Evolutionary conservation across 495 filamentous ascomycete genomes (phyloP), one percentile per base, ranked within the genome.

Genomic region (Lindgomyces ingoldianus): DNA sequence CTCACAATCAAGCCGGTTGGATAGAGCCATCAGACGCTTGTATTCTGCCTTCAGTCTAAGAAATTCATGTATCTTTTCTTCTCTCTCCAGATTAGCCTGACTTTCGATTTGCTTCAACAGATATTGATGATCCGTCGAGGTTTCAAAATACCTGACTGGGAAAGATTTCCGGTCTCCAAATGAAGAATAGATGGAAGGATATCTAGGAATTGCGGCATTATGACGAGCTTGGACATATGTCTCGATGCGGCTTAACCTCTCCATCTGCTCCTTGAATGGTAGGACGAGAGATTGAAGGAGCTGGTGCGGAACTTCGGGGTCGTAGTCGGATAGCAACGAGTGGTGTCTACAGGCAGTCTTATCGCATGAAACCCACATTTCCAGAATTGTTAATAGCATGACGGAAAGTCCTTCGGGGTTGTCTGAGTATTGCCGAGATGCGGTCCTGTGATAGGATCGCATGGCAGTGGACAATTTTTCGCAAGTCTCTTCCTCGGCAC

Each of bases 261-360:
- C 29, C 80, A 89, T 81, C 45, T 88, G 80, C 1, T 60, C 63
- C 24, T 65, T 73, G 3, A 70, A 73, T 0, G 81, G 79, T 3
- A 89, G 70, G 1, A 87, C 52, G 4, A 88, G 68, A 0, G 74
- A 71, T 10, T 82, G 30, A 9, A 89, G 75, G 0, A 81, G 18
- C 2, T 52, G 62, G 0, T 50, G n/a, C 0, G 78, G 76, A 39
- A 89, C 72, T 1, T 74, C 79, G 0, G 81, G 74, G 12, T 81
- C 70, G 64, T 87, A 89, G 0, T 87, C 70, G 0, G 26, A 48
- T 0, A 90, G 65, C 3, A 86, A 50, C 0, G 68, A 57, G 52
- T 76, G 74, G 0, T 65, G 55, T 0, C 57, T 18, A 3, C 77
- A 74, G 0, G 83, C 81, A 12, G 75, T 73, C 49, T 39, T 39